phyloP scores from a whole-genome alignment of 257 asterid species.

The Prunella vulgaris region DNA sequence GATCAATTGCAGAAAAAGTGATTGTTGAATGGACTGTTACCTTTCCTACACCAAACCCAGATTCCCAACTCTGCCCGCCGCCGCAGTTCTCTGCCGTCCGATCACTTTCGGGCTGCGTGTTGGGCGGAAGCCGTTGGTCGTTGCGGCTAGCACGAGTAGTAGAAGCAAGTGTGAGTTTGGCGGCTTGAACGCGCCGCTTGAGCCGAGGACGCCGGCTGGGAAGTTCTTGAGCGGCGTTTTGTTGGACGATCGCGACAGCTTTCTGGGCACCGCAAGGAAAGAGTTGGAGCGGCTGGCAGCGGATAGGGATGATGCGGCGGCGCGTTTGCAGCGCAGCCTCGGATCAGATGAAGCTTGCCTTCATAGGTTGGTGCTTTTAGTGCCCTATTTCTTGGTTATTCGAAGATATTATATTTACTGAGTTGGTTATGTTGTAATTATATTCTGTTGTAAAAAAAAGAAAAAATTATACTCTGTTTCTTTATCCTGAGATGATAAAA shows the following conservation, averaged over 20 bases:
- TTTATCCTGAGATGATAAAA: neutral
- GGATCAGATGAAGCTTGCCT: conserved; percentile 75
- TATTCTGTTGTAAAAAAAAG: too few species aligned
- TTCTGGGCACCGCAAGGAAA: conserved; percentile 44
- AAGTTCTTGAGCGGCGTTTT: conserved; percentile 47
- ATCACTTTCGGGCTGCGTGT: conserved; percentile 7
- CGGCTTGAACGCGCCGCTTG: conserved; percentile 66
- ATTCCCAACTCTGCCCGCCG: conserved; percentile 28
- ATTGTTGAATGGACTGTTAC: conserved; percentile 68
- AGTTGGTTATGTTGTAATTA: neutral
- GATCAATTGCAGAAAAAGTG: neutral
- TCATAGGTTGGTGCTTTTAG: conserved; percentile 49
- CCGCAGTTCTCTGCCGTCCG: conserved; percentile 19
- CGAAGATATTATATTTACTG: neutral
- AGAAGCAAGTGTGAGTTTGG: conserved; percentile 41
- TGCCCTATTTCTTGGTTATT: neutral
- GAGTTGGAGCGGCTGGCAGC: conserved; percentile 54
- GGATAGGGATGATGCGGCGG: conserved; percentile 54
- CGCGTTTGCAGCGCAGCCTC: conserved; percentile 47
- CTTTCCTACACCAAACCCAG: conserved; percentile 30
- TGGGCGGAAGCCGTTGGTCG: conserved; percentile 26
- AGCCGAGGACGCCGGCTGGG: conserved; percentile 68
- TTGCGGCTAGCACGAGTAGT: conserved; percentile 26
- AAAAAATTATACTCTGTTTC: neutral
- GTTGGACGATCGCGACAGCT: conserved; percentile 48